phyloP scores from a whole-genome alignment of 441 rosid genomes.

The Populus hybrid region DNA sequence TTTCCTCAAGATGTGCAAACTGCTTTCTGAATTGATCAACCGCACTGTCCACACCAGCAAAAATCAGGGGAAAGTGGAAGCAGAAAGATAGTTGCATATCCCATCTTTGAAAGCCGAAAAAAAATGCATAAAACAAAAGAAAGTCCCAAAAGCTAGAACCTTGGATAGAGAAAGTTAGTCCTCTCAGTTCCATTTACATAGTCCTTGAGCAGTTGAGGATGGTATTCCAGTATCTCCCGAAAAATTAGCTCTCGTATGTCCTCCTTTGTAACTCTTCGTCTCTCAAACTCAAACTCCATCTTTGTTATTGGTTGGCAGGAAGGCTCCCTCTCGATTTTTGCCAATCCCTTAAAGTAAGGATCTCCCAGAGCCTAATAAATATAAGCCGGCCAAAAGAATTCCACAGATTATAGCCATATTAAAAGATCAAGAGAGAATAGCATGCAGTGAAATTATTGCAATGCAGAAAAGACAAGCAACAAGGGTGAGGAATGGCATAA shows the following conservation, averaged over 20 bases:
- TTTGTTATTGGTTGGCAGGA: constrained; percentile 88
- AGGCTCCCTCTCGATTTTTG: constrained; percentile 87
- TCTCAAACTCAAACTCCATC: constrained; percentile 96
- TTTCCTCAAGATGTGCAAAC: constrained; percentile 87
- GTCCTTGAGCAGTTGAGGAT: constrained; percentile 90
- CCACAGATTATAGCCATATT: not conserved
- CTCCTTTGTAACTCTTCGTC: constrained; percentile 84
- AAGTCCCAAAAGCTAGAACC: constrained; percentile 34
- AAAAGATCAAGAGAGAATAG: not conserved
- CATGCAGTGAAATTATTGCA: not conserved
- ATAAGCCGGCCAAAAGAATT: constrained; percentile 6
- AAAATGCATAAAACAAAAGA: not conserved
- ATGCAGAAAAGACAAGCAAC: not conserved
- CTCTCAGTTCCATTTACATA: constrained; percentile 77
- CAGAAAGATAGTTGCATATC: not conserved
- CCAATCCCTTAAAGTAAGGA: constrained; percentile 88
- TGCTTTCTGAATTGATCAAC: constrained; percentile 91
- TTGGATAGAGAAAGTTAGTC: constrained; percentile 84
- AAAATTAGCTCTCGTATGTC: constrained; percentile 86
- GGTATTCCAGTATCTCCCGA: constrained; percentile 87
- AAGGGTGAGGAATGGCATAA: not conserved
- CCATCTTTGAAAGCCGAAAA: not conserved
- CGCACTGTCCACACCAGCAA: constrained; percentile 48
- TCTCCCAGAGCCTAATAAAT: constrained; percentile 70
- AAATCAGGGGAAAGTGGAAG: constrained; percentile 17